Evolutionary conservation across 352 stramenopile species (phyloP).

Genomic region (Pythium oligandrum): DNA sequence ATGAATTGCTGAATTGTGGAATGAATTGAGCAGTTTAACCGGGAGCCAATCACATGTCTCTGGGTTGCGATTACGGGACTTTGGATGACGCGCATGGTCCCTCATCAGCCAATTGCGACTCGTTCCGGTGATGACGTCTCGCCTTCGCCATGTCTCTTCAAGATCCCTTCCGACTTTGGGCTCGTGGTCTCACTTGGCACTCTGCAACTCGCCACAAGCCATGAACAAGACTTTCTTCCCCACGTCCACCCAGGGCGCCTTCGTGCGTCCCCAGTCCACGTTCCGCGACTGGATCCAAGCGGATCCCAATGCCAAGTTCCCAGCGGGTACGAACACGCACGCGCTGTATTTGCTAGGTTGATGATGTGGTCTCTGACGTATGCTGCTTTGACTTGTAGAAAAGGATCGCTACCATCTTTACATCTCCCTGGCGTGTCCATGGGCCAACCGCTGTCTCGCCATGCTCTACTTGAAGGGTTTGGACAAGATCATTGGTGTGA

Average conservation of each 20-base stretch:
- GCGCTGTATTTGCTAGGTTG: slow-evolving; percentile 1
- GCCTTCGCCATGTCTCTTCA: slow-evolving; percentile 1
- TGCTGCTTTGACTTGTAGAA: slow-evolving; percentile 13
- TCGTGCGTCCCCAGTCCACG: slow-evolving; percentile 63
- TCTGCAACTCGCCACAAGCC: slow-evolving; percentile 35
- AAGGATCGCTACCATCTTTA: slow-evolving; percentile 92
- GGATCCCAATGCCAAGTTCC: slow-evolving; percentile 52
- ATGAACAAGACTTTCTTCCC: slow-evolving; percentile 46
- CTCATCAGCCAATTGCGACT: too few species aligned
- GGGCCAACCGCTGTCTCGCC: slow-evolving; percentile 73
- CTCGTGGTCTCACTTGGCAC: background rate
- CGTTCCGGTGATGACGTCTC: background rate
- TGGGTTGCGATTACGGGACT: too few species aligned
- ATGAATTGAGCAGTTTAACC: too few species aligned
- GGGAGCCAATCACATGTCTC: too few species aligned
- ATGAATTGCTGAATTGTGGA: too few species aligned
- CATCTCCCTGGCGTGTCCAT: slow-evolving; percentile 94
- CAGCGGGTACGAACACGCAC: slow-evolving; percentile 15
- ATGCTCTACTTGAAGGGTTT: slow-evolving; percentile 93
- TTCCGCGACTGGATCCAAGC: slow-evolving; percentile 80
- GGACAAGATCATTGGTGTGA: slow-evolving; percentile 91
- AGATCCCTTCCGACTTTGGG: background rate
- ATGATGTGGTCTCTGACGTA: background rate
- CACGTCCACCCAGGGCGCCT: slow-evolving; percentile 62
- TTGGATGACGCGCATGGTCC: too few species aligned